phyloP scores from a whole-genome alignment of 768 basidiomycete species.

The Termitomyces sp. region DNA sequence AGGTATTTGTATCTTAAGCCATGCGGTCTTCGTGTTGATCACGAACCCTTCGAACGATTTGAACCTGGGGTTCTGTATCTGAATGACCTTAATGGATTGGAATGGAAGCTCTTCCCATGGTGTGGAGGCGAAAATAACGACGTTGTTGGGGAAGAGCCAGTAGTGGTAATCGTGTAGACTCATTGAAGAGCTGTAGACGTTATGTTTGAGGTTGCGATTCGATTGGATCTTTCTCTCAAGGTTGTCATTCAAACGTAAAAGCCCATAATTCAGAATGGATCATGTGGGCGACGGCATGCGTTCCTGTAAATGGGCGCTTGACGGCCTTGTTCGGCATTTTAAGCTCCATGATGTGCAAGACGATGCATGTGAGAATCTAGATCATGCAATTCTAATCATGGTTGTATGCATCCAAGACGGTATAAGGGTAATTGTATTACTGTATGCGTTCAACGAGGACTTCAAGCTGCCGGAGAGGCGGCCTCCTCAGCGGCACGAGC shows the following conservation, averaged over 20 bases:
- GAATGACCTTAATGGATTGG: background rate
- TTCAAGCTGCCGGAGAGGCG: background rate
- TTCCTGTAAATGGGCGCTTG: background rate
- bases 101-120: constrained; percentile 5
- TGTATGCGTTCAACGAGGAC: background rate
- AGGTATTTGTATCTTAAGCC: background rate
- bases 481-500: constrained; percentile 46
- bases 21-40: constrained; percentile 1
- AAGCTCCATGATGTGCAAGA: background rate
- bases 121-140: background rate
- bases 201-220: background rate
- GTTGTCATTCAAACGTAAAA: background rate
- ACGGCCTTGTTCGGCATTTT: background rate
- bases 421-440: background rate
- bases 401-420: background rate
- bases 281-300: background rate
- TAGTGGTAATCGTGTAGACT: background rate
- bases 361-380: background rate
- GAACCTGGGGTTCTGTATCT: background rate
- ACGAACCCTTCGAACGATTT: background rate
- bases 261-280: background rate
- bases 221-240: background rate
- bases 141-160: constrained; percentile 1
- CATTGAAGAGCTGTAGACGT: background rate
- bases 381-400: background rate